These are phyloP conservation scores for Malus sieversii DNA, from an alignment of 306 rosid species.

Conservation along the genomic window DNA sequence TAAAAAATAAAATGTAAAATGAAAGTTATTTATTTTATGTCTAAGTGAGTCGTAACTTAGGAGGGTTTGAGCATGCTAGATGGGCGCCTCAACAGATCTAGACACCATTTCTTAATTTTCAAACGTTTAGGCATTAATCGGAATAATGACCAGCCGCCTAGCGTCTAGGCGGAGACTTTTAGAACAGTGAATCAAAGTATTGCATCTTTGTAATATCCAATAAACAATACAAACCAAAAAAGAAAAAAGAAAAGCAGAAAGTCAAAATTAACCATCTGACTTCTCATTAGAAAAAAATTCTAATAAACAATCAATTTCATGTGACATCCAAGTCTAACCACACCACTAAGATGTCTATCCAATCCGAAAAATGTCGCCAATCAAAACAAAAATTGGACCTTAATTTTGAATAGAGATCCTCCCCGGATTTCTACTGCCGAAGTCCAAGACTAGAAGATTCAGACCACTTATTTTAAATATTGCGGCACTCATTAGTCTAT, in stretches of 20 bases:
- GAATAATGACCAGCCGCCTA: fast-evolving
- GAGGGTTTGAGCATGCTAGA: too few relatives aligned
- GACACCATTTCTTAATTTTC: too few relatives aligned
- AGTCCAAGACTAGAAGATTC: too few relatives aligned
- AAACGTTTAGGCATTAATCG: too few relatives aligned
- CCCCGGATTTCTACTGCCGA: fast-evolving
- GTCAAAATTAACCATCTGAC: slow-evolving; percentile 18
- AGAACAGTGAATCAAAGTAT: background rate
- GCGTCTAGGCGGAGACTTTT: too few relatives aligned
- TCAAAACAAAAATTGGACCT: background rate
- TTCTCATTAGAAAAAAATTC: background rate
- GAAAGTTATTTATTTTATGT: too few relatives aligned
- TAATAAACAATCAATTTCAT: slow-evolving; percentile 9
- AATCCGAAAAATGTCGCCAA: slow-evolving; percentile 24
- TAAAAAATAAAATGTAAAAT: too few relatives aligned
- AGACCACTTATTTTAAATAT: too few relatives aligned
- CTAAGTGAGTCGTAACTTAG: too few relatives aligned
- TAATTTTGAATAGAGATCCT: background rate
- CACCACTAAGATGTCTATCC: slow-evolving; percentile 26
- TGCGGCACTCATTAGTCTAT: fast-evolving
- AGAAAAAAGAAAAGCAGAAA: slow-evolving; percentile 27
- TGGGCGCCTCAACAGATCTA: too few relatives aligned
- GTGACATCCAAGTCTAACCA: slow-evolving; percentile 20
- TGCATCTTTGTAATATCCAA: background rate
- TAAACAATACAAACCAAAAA: background rate